Percentiles rank a stretch among this genome's conserved stretches.
Conservation (phyloP, 805 yeast genomes). For the Isabelozyma heimii region DNA sequence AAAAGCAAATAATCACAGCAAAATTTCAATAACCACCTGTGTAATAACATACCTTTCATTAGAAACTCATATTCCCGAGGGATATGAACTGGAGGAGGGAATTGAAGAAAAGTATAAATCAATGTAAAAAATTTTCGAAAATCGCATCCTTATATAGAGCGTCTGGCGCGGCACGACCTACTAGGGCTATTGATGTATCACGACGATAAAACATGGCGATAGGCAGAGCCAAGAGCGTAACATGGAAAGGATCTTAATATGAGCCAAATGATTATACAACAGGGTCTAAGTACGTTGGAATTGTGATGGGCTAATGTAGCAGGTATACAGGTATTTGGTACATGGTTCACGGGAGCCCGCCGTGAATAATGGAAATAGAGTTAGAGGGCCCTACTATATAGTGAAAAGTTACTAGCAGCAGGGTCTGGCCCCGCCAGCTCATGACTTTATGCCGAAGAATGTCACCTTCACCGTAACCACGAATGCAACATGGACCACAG, state of each 20-base stretch:
- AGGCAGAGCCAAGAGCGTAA: no score
- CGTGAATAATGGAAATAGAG: no score
- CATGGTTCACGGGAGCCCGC: no score
- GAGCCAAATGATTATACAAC: no score
- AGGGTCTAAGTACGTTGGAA: no score
- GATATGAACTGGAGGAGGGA: not conserved
- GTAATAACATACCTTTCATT: not conserved
- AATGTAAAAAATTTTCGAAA: not conserved
- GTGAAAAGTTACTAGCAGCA: not conserved
- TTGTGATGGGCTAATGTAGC: no score
- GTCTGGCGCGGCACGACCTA: not conserved
- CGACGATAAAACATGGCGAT: no score
- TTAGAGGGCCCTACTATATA: no score
- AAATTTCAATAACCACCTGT: not conserved
- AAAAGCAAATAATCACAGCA: slow-evolving; percentile 48
- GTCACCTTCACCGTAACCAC: slow-evolving; percentile 63
- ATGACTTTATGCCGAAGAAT: slow-evolving; percentile 48
- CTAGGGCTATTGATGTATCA: not conserved
- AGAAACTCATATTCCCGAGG: not conserved
- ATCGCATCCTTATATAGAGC: not conserved
- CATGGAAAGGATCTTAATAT: no score
- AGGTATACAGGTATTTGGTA: no score
- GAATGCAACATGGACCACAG: slow-evolving; percentile 52
- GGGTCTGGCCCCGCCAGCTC: not conserved
- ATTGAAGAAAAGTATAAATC: not conserved